These are phyloP conservation scores for Fragilaria crotonensis DNA, from an alignment of 108 stramenopile genomes.

Conservation along the genomic window DNA sequence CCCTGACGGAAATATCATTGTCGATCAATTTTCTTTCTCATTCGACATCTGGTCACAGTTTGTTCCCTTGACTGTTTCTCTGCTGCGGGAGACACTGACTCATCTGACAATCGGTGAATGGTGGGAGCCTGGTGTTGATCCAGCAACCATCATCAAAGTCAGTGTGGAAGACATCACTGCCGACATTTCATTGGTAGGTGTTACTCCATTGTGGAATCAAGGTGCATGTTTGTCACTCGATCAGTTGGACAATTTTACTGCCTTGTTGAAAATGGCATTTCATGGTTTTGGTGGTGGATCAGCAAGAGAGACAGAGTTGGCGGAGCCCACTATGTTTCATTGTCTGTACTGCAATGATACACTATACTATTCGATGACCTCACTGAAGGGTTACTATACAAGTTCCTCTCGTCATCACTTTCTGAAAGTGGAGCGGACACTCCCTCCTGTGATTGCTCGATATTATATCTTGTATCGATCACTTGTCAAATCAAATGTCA, in stretches of 20 bases:
- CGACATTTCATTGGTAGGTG: not conserved
- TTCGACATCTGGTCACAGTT: not conserved
- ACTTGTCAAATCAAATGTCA: too few species aligned
- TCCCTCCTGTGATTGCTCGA: too few species aligned
- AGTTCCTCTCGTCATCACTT: not conserved
- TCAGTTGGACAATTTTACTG: not conserved
- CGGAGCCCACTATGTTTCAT: not conserved
- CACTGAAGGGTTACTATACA: not conserved
- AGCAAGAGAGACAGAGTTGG: not conserved
- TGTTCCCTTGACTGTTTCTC: not conserved
- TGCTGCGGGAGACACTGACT: not conserved
- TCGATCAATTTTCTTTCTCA: not conserved
- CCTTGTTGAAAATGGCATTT: not conserved
- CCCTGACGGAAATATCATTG: not conserved
- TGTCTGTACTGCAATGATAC: not conserved
- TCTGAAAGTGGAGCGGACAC: not conserved
- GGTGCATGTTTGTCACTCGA: not conserved
- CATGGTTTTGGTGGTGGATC: slow-evolving; percentile 1
- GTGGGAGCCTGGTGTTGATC: not conserved
- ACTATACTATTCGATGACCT: not conserved
- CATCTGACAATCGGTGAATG: not conserved
- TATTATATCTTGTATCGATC: not conserved
- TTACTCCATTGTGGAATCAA: not conserved
- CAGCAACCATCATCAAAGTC: not conserved
- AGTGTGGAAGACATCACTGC: not conserved